These are phyloP conservation scores for Haberlea rhodopensis DNA, from an alignment of 257 asterid genomes.

Conservation along the genomic window DNA sequence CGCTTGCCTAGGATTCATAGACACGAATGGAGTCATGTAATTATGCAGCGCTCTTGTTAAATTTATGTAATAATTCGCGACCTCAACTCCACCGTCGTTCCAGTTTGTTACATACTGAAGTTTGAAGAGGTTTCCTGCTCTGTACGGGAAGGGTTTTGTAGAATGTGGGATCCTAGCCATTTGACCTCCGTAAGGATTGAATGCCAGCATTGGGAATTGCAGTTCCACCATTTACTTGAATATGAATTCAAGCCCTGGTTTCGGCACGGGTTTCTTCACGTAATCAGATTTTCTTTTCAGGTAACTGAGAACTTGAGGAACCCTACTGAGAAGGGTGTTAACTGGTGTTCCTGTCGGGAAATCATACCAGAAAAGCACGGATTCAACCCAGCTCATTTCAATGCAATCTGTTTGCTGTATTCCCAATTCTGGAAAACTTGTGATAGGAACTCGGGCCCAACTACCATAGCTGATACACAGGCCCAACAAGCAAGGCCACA, in stretches of 20 bases:
- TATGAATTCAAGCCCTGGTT: slow-evolving; percentile 29
- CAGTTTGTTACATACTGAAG: slow-evolving; percentile 21
- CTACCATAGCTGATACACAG: too few species aligned
- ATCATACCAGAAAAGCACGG: slow-evolving; percentile 26
- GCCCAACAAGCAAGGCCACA: too few species aligned
- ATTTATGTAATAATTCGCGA: slow-evolving; percentile 1
- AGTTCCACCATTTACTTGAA: slow-evolving; percentile 36
- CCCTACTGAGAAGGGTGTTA: slow-evolving; percentile 24
- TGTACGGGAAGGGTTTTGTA: slow-evolving; percentile 9
- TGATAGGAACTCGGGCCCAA: too few species aligned
- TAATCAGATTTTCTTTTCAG: slow-evolving; percentile 41
- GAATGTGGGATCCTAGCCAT: slow-evolving; percentile 21
- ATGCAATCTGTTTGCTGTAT: slow-evolving; percentile 20
- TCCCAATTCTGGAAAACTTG: slow-evolving; percentile 30
- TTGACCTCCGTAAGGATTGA: slow-evolving; percentile 23
- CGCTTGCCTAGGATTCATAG: slow-evolving; percentile 15
- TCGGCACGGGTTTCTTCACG: slow-evolving; percentile 29
- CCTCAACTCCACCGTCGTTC: slow-evolving; percentile 14
- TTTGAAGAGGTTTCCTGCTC: slow-evolving; percentile 15
- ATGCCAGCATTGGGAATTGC: neutral
- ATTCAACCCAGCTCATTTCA: slow-evolving; percentile 38
- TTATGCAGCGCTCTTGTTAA: neutral
- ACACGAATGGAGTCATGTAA: slow-evolving; percentile 21
- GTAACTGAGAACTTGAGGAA: slow-evolving; percentile 12
- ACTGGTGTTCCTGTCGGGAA: slow-evolving; percentile 25